phyloP scores from a whole-genome alignment of 176 grass and related monocot species.

The Triticum turgidum region DNA sequence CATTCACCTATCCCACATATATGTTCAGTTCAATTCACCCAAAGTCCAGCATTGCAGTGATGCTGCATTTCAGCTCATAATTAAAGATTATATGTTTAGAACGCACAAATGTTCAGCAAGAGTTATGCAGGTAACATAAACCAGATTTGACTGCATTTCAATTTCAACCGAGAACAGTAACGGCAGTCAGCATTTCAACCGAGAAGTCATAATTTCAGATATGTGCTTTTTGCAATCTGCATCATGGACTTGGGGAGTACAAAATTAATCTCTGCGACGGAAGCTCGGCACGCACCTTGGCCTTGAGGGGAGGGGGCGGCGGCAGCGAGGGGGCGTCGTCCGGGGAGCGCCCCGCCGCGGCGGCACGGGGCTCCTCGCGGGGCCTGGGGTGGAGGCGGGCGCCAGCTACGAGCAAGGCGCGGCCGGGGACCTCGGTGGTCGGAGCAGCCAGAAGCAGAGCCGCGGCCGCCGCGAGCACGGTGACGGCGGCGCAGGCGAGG shows the following conservation, averaged over 20 bases:
- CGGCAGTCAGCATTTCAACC: background rate
- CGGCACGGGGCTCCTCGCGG: background rate
- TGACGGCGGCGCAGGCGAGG: slow-evolving; percentile 26
- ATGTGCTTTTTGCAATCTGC: background rate
- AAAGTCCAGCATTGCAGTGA: background rate
- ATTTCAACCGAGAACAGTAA: background rate
- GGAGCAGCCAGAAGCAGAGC: slow-evolving; percentile 30
- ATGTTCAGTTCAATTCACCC: background rate
- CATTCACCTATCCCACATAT: background rate
- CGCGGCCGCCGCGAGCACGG: slow-evolving; percentile 31
- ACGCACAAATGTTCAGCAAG: no score
- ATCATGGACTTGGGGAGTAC: background rate
- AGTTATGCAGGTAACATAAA: no score
- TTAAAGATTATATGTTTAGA: background rate
- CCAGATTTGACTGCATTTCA: background rate
- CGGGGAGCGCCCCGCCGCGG: background rate
- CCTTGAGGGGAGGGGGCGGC: background rate
- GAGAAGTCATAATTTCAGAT: background rate
- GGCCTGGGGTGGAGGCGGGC: background rate
- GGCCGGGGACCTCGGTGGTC: slow-evolving; percentile 25
- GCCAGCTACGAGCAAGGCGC: background rate
- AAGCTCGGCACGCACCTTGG: slow-evolving; percentile 14
- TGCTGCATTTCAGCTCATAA: no score
- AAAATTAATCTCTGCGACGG: background rate
- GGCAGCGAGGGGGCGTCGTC: background rate